These are phyloP conservation scores for Elaphomyces granulatus DNA, from an alignment of 495 filamentous ascomycete genomes.

Conservation along the genomic window DNA sequence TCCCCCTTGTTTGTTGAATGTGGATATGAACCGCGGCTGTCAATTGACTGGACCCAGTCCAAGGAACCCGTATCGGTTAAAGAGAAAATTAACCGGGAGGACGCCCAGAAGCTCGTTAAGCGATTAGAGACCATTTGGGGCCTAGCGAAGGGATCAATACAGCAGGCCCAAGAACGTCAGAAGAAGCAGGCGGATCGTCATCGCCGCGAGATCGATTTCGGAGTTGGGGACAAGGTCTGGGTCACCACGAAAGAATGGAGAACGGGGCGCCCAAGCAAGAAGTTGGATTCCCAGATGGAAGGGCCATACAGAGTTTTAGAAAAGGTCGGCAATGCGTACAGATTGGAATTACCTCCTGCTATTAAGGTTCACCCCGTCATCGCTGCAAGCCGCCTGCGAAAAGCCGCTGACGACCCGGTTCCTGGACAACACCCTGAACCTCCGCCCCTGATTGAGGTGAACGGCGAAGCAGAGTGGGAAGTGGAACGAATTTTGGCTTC, in stretches of 20 bases:
- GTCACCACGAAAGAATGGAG: slow-evolving; percentile 1
- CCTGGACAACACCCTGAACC: not conserved
- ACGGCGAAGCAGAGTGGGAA: slow-evolving; percentile 6
- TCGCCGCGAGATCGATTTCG: slow-evolving; percentile 1
- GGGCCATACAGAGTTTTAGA: not conserved
- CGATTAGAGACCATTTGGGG: not conserved
- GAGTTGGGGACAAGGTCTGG: not conserved
- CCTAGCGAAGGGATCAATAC: not conserved
- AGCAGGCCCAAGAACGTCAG: not conserved
- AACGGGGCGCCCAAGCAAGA: not conserved
- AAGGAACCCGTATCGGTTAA: not conserved
- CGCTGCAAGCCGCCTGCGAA: slow-evolving; percentile 2
- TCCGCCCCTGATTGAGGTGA: not conserved
- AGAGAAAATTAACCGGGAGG: not conserved
- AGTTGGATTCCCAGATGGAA: not conserved
- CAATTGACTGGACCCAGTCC: not conserved
- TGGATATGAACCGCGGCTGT: not conserved
- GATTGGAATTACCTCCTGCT: slow-evolving; percentile 5
- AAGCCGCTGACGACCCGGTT: not conserved
- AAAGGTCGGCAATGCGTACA: too few relatives aligned
- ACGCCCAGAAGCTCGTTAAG: not conserved
- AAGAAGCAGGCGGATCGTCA: slow-evolving; percentile 1
- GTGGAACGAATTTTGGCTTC: not conserved
- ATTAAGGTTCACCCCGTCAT: slow-evolving; percentile 11
- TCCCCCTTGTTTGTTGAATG: too few relatives aligned